Conservation (phyloP, 192 early-diverging fungal species). For the Coemansia guatemalensis region DNA sequence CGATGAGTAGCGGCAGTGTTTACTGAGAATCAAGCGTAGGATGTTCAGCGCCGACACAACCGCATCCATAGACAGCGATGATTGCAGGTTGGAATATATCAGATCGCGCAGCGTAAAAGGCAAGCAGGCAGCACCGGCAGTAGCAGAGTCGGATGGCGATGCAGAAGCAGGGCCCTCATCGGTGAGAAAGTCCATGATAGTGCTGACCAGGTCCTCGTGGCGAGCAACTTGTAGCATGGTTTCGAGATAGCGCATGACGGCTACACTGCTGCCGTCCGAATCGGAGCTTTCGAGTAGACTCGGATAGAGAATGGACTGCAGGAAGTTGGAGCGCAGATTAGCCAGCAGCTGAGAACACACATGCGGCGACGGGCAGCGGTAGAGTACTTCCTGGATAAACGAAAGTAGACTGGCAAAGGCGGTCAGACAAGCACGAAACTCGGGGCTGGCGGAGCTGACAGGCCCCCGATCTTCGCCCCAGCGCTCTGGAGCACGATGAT, state of each 20-base stretch:
- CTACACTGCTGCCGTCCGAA: slow-evolving; percentile 86
- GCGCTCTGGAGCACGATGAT: slow-evolving; percentile 58
- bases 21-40: slow-evolving; percentile 68
- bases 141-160: background rate
- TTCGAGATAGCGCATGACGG: slow-evolving; percentile 87
- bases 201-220: slow-evolving; percentile 70
- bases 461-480: slow-evolving; percentile 72
- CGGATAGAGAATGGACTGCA: slow-evolving; percentile 85
- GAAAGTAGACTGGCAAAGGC: slow-evolving; percentile 33
- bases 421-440: slow-evolving; percentile 43
- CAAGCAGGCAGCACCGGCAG: slow-evolving; percentile 18
- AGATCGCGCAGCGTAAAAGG: slow-evolving; percentile 79
- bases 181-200: slow-evolving; percentile 78
- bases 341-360: slow-evolving; percentile 57
- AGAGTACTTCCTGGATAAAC: slow-evolving; percentile 47
- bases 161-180: slow-evolving; percentile 60
- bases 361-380: slow-evolving; percentile 41
- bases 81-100: slow-evolving; percentile 84
- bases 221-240: slow-evolving; percentile 75
- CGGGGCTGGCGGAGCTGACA: slow-evolving; percentile 59
- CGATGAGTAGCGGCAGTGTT: slow-evolving; percentile 77
- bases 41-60: slow-evolving; percentile 83
- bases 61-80: slow-evolving; percentile 76
- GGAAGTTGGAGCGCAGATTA: slow-evolving; percentile 73
- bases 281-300: slow-evolving; percentile 85